Base-by-base conservation (phyloP, 2,329 filamentous ascomycete genomes). In the Diaporthe sp. region DNA sequence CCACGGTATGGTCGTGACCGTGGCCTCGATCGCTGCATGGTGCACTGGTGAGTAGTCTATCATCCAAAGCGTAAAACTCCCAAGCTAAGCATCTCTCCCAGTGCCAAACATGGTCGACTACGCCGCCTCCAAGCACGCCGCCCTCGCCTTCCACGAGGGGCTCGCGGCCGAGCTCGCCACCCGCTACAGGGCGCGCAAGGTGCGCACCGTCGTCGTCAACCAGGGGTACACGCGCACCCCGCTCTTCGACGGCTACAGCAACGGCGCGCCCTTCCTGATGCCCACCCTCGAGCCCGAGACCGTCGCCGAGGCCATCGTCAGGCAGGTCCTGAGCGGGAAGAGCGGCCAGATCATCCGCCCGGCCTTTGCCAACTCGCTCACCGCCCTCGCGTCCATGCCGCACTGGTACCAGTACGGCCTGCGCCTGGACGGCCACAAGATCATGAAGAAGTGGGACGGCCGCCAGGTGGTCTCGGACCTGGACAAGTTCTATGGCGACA, bases 1-100 rank as follows among this genome's bases (percentile, higher is more conserved):
- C 83, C 93, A 95, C 83, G 93, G 93, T 75, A 93, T 93, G 87
- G 82, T 95, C 54, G 92, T 95, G 30, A 95, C 92, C 0, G 88
- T 95, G 30, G 90, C 93, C 19, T 92, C 89, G 2, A 86, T 90
- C 66, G 92, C 92, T 0, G 88, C 89, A 17, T 94, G 90, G 83
- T 77, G 91, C 10, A 85, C 88, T 1, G 87, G 74, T 76, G 30
- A 64, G 72, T 60, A 30, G 10, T 30, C 3, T 9, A 4, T 10
- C 50, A 12, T 17, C 22, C 5, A 50, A n/a, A n/a, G n/a, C n/a
- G n/a, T n/a, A n/a, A n/a, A n/a, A 30, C 5, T 4, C 17, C 0
- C 4, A 30, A 13, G n/a, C 55, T 71, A 38, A 71, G 0, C n/a
- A 54, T 17, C 4, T 1, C 9, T 33, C 2, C 13, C 12, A 76